A percentile compares a stretch with the other conserved stretches of the same genome.
These are phyloP conservation scores for Populus simonii DNA, from an alignment of 345 rosid genomes.

Conservation along the genomic window DNA sequence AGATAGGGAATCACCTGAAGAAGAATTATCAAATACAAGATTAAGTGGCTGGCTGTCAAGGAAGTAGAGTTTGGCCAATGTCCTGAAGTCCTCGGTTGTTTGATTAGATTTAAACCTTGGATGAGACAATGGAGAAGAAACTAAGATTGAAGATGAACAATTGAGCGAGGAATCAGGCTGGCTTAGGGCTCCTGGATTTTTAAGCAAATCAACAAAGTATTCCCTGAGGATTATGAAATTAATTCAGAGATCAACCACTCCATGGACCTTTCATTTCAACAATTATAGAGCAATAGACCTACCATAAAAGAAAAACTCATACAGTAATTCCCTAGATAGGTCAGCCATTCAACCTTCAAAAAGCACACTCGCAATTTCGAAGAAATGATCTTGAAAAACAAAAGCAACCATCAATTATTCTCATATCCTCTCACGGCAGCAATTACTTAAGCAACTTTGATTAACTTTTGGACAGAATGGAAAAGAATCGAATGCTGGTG, in stretches of 20 bases:
- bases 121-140: constrained; percentile 27
- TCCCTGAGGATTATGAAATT: constrained; percentile 18
- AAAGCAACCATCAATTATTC: not conserved
- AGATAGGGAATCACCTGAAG: constrained; percentile 18
- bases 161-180: constrained; percentile 27
- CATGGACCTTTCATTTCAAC: not conserved
- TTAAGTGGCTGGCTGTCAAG: constrained; percentile 12
- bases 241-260: constrained; percentile 9
- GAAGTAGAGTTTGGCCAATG: constrained; percentile 19
- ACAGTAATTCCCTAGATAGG: not conserved
- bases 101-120: constrained; percentile 20
- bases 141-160: constrained; percentile 19
- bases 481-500: not conserved
- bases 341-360: not conserved
- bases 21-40: constrained; percentile 12
- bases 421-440: not conserved
- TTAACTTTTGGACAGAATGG: not conserved
- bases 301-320: not conserved
- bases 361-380: not conserved
- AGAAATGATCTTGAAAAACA: not conserved
- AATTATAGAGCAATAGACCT: not conserved
- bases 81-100: constrained; percentile 17
- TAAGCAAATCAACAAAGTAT: constrained; percentile 29
- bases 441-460: not conserved
- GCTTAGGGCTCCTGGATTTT: constrained; percentile 24